Conservation (phyloP, 23 red algal genomes). For the Gracilaria domingensis region DNA sequence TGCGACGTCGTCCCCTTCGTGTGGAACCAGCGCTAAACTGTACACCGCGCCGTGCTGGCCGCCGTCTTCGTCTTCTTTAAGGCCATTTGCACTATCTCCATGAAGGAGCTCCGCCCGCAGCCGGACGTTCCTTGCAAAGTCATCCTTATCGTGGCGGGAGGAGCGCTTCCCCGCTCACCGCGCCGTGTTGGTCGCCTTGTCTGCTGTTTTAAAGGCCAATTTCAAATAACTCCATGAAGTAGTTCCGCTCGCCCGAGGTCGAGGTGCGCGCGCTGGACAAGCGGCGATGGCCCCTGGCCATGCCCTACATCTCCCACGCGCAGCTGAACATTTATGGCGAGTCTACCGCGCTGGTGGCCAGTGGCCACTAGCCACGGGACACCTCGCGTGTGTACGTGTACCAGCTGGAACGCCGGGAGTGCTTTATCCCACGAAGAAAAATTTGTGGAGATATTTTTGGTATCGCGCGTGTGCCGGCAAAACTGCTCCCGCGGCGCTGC, state of each 20-base stretch:
- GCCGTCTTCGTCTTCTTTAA: no score
- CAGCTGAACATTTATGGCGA: conserved; percentile 47
- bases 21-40: no score
- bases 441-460: conserved; percentile 60
- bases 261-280: conserved; percentile 35
- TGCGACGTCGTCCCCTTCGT: no score
- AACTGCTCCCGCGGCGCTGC: conserved; percentile 39
- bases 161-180: conserved; percentile 60
- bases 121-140: no score
- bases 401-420: conserved; percentile 56
- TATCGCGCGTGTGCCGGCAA: background rate
- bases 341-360: conserved; percentile 33
- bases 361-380: conserved; percentile 18
- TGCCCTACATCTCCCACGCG: conserved; percentile 73
- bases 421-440: no score
- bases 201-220: conserved; percentile 62
- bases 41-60: no score
- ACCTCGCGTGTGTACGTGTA: conserved; percentile 73
- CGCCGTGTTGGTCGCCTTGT: conserved; percentile 69
- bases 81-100: no score
- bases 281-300: conserved; percentile 48
- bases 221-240: conserved; percentile 80
- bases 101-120: no score
- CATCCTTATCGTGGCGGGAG: no score
- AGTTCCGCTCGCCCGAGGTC: conserved; percentile 22